Evolutionary conservation across 2,329 filamentous ascomycete genomes (phyloP).

Genomic region (Hypoxylon sp.): DNA sequence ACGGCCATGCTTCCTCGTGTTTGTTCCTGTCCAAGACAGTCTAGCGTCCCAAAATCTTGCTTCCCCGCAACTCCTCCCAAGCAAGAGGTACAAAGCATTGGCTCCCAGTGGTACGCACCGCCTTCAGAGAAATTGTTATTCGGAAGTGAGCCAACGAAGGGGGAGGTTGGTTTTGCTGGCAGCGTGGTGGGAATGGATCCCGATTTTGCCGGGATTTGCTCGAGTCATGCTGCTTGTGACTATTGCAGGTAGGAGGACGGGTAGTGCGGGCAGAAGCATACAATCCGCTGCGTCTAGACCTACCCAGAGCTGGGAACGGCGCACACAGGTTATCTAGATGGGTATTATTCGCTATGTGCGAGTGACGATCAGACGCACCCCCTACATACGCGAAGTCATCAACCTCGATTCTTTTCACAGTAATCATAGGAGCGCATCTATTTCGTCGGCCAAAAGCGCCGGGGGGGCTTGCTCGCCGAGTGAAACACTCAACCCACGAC

Average conservation of each 20-base stretch:
- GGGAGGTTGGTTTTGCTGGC: constrained; percentile 5
- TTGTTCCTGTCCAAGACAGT: constrained; percentile 24
- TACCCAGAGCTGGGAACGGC: constrained; percentile 28
- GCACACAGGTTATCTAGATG: constrained; percentile 14
- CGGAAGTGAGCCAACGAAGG: constrained; percentile 22
- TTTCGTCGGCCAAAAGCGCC: constrained; percentile 9
- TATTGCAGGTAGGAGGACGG: constrained; percentile 22
- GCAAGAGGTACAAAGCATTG: constrained; percentile 24
- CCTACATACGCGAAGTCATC: constrained; percentile 19
- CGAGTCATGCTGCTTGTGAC: constrained; percentile 36
- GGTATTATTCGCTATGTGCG: constrained; percentile 20
- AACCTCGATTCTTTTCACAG: constrained; percentile 9
- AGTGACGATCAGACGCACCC: constrained; percentile 29
- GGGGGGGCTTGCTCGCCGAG: constrained; percentile 13
- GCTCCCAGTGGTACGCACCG: constrained; percentile 24
- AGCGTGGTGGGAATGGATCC: constrained; percentile 28
- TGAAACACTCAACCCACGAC: constrained; percentile 28
- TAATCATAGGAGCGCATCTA: constrained; percentile 14
- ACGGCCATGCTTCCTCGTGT: constrained; percentile 21
- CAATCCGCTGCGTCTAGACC: constrained; percentile 33
- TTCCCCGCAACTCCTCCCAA: constrained; percentile 23
- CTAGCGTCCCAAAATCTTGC: constrained; percentile 21
- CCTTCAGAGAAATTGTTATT: constrained; percentile 19
- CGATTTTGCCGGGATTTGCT: constrained; percentile 35
- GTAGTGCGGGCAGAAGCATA: constrained; percentile 24